phyloP scores from a whole-genome alignment of 148 eudicot species.

The Oxyria digyna region DNA sequence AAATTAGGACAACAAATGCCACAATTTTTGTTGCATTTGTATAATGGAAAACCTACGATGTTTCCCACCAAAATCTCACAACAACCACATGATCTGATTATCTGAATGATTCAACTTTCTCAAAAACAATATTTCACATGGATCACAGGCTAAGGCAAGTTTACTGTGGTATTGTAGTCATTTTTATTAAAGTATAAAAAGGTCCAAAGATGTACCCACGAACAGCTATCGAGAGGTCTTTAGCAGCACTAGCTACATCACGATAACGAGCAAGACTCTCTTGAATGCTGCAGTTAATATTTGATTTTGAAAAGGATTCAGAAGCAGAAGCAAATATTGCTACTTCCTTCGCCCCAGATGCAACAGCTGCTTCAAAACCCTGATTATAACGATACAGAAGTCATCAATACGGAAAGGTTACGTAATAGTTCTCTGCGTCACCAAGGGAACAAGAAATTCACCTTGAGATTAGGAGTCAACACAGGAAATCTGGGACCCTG shows the following conservation, averaged over 20 bases:
- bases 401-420: not conserved
- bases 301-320: constrained; percentile 85
- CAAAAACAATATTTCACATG: not conserved
- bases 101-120: not conserved
- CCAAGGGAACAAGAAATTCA: constrained; percentile 13
- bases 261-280: constrained; percentile 71
- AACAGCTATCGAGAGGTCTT: constrained; percentile 52
- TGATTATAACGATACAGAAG: constrained; percentile 12
- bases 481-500: constrained; percentile 65
- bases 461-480: constrained; percentile 93
- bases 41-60: not conserved
- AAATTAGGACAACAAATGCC: not conserved
- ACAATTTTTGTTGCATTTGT: constrained; percentile 8
- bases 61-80: not conserved
- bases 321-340: constrained; percentile 98
- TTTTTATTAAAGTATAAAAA: not conserved
- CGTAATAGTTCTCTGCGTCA: not conserved
- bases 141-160: not conserved
- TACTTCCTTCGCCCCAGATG: constrained; percentile 91
- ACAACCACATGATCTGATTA: not conserved
- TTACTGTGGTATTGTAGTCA: not conserved
- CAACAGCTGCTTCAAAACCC: constrained; percentile 97
- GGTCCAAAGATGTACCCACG: constrained; percentile 63
- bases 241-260: constrained; percentile 67
- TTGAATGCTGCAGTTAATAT: constrained; percentile 84